These are phyloP conservation scores for Cutaneotrichosporon cutaneum DNA, from an alignment of 1,284 basidiomycete genomes.

Conservation along the genomic window DNA sequence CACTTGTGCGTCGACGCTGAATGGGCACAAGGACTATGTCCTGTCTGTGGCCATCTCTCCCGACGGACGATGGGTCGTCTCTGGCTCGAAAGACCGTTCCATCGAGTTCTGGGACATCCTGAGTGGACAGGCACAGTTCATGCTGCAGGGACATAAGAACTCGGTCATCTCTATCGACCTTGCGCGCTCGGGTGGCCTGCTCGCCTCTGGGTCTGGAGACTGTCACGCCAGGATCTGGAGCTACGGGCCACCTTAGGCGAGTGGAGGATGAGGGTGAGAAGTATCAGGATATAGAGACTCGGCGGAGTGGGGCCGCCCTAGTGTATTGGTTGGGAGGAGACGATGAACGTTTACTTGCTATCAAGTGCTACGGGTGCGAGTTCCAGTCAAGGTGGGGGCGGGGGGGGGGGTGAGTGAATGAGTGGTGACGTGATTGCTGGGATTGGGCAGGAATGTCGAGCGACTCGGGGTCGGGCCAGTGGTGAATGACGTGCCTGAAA, in stretches of 20 bases:
- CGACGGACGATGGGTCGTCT: conserved; percentile 83
- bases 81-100: conserved; percentile 84
- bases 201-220: conserved; percentile 86
- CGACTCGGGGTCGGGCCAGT: too few species aligned
- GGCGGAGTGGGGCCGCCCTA: not conserved
- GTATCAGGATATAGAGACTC: conserved; percentile 1
- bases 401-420: too few species aligned
- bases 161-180: conserved; percentile 84
- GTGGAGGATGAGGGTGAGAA: not conserved
- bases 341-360: not conserved
- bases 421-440: too few species aligned
- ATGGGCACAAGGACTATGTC: conserved; percentile 70
- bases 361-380: not conserved
- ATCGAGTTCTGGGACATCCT: conserved; percentile 85
- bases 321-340: not conserved
- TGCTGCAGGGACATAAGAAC: conserved; percentile 88
- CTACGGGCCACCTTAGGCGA: conserved; percentile 39
- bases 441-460: too few species aligned
- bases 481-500: too few species aligned
- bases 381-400: too few species aligned
- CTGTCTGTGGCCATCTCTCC: conserved; percentile 66
- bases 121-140: conserved; percentile 71
- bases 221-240: conserved; percentile 76
- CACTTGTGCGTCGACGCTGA: conserved; percentile 72
- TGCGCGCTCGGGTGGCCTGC: conserved; percentile 67